Conservation (phyloP, 1,284 basidiomycete genomes). For the Caloboletus firmus region DNA sequence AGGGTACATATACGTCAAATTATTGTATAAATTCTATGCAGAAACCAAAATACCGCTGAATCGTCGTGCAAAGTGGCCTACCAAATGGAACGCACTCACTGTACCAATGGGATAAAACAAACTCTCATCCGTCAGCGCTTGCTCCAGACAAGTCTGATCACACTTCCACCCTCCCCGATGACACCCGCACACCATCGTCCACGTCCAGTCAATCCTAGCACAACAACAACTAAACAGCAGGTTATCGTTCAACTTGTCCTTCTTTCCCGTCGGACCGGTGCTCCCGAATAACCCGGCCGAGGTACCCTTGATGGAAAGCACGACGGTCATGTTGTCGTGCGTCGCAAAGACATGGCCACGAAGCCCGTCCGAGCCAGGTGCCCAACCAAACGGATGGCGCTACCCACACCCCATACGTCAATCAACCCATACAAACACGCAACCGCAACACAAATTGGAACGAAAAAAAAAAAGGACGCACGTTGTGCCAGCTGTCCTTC, state of each 20-base stretch:
- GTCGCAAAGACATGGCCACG: conserved; percentile 90
- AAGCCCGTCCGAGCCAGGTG: conserved; percentile 82
- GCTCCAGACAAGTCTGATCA: conserved; percentile 79
- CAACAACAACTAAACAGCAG: conserved; percentile 98
- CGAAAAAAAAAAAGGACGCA: conserved; percentile 37
- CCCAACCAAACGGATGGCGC: conserved; percentile 92
- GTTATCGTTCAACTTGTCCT: conserved; percentile 95
- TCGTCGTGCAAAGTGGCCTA: neutral
- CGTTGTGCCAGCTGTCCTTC: conserved; percentile 61
- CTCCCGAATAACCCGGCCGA: conserved; percentile 78
- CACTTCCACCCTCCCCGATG: conserved; percentile 83
- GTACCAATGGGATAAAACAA: conserved; percentile 88
- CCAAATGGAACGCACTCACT: conserved; percentile 43
- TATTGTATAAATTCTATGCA: conserved; percentile 85
- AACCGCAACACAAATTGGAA: neutral
- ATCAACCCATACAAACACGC: neutral
- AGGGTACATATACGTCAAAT: conserved; percentile 93
- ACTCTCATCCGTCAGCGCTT: conserved; percentile 77
- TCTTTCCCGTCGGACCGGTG: conserved; percentile 83
- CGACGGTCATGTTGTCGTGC: conserved; percentile 80
- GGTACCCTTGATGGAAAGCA: conserved; percentile 94
- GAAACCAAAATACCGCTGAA: neutral
- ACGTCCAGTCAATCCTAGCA: conserved; percentile 90
- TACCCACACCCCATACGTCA: conserved; percentile 29
- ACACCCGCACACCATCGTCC: conserved; percentile 95